Evolutionary conservation across 106 monocot genomes (phyloP), one percentile per base, ranked within the genome.

Genomic region (Allium fistulosum): DNA sequence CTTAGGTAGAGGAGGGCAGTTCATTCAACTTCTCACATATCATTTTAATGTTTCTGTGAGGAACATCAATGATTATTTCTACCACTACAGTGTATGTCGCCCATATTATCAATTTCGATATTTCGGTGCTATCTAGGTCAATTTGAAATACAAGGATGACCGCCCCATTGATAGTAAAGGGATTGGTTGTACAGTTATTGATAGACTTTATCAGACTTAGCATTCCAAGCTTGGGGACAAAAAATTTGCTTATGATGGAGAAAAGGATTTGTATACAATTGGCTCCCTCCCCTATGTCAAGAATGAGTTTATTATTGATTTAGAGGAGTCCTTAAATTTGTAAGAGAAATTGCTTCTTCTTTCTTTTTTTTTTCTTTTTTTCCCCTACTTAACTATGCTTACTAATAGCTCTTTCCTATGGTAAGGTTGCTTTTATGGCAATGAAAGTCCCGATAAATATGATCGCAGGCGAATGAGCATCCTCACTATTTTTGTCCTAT

Each of bases 201-300:
- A 22, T 22, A 22, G 22, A 22, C 22, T 22, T 22, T 22, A 22
- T 22, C 22, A 22, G 22, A 22, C 22, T 22, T 22, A 22, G 22
- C 22, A 22, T 22, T 22, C 22, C 22, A 1, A 22, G 22, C 22
- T 22, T 22, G 22, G 22, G 22, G 22, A 0, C 0, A 22, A 22
- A 22, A 0, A 1, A 0, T 22, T 22, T 22, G 22, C 22, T 22
- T 22, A 22, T 22, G 22, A 22, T 22, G 22, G 57, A 64, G 97
- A 97, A 28, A 86, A 97, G 37, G 81, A 74, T 17, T 69, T 97
- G 47, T 97, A 92, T 48, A 97, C 97, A 0, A 49, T 92, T 1
- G 97, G 97, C 10, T 46, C 86, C 26, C 87, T 97, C 15, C 97
- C 97, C 4, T 80, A 89, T 50, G 67, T 76, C 0, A 92, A 92